Evolutionary conservation across 2,329 filamentous ascomycete species (phyloP).

Genomic region (Pseudocercospora cruenta): DNA sequence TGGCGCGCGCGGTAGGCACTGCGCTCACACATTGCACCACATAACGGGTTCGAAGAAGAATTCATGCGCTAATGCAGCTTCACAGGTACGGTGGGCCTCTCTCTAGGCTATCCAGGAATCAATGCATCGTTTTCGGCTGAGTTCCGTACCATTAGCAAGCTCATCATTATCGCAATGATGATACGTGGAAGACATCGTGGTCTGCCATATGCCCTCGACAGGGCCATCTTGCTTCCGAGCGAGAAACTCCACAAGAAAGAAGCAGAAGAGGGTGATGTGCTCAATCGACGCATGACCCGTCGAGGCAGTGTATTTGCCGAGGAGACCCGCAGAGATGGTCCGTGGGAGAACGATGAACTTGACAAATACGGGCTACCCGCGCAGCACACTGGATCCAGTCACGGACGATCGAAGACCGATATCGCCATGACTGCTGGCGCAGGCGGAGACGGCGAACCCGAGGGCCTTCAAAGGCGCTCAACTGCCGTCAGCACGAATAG

Average conservation of each 20-base stretch:
- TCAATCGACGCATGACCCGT: constrained; percentile 37
- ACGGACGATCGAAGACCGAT: constrained; percentile 8
- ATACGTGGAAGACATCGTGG: constrained; percentile 68
- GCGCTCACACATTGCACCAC: too few relatives aligned
- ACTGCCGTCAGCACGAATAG: constrained; percentile 20
- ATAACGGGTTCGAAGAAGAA: too few relatives aligned
- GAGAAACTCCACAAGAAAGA: constrained; percentile 67
- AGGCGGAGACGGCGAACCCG: constrained; percentile 23
- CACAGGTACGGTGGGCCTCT: constrained; percentile 76
- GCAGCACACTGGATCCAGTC: constrained; percentile 25
- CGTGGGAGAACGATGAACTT: constrained; percentile 34
- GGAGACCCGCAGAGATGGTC: constrained; percentile 18
- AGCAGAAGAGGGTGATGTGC: constrained; percentile 41
- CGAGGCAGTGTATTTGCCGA: constrained; percentile 33
- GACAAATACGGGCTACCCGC: constrained; percentile 34
- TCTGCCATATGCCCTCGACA: constrained; percentile 68
- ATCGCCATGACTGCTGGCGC: constrained; percentile 25
- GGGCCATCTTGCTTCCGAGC: constrained; percentile 69
- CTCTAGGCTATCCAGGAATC: constrained; percentile 74
- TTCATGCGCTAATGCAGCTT: neutral
- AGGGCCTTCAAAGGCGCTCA: constrained; percentile 20
- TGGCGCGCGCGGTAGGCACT: neutral
- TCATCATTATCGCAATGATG: constrained; percentile 69
- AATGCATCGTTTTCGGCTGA: constrained; percentile 83
- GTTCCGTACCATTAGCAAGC: constrained; percentile 71